phyloP scores from a whole-genome alignment of 2,329 filamentous ascomycete species.

The Dendryphion nanum region DNA sequence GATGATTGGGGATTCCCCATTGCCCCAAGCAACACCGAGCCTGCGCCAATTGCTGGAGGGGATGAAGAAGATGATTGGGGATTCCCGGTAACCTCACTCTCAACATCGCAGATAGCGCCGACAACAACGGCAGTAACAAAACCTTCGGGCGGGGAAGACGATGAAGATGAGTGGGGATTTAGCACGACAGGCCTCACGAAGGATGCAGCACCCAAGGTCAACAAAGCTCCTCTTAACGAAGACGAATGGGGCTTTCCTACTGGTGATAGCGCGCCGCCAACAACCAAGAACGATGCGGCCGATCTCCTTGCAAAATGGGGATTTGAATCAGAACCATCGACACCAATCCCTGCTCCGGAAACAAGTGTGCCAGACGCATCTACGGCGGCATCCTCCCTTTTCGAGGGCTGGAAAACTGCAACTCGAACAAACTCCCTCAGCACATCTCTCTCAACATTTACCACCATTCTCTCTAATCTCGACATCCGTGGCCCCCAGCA shows the following conservation, averaged over 20 bases:
- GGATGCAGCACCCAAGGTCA: not conserved
- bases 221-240: not conserved
- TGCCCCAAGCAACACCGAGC: not conserved
- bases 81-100: no score
- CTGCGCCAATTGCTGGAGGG: not conserved
- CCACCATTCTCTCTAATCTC: not conserved
- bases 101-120: not conserved
- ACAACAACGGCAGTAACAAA: not conserved
- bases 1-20: not conserved
- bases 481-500: not conserved
- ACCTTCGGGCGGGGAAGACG: not conserved
- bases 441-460: not conserved
- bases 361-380: not conserved
- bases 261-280: not conserved
- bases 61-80: not conserved
- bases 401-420: conserved; percentile 1
- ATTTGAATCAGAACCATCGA: not conserved
- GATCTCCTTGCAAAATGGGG: not conserved
- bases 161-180: conserved; percentile 1
- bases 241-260: conserved; percentile 1
- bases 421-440: not conserved
- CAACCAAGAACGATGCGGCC: not conserved
- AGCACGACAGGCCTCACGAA: not conserved
- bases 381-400: not conserved
- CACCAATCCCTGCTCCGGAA: not conserved